These are phyloP conservation scores for Neoconidiobolus thromboides DNA, from an alignment of 371 early-diverging fungal genomes.

Conservation along the genomic window DNA sequence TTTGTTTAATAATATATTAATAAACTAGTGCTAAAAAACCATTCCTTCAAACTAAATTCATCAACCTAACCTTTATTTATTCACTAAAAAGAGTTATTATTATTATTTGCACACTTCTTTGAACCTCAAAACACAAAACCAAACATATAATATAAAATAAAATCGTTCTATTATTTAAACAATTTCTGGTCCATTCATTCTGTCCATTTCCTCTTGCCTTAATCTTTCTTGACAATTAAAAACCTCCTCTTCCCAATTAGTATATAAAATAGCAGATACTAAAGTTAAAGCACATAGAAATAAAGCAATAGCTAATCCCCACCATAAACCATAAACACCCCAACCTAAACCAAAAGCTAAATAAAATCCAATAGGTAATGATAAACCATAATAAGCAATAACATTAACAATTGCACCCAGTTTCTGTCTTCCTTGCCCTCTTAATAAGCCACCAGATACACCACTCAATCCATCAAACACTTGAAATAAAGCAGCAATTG, in stretches of 20 bases:
- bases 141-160: no score
- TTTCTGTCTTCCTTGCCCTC: constrained; percentile 50
- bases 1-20: no score
- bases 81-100: no score
- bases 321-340: constrained; percentile 48
- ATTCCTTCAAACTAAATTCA: no score
- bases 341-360: constrained; percentile 32
- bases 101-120: no score
- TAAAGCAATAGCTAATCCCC: constrained; percentile 29
- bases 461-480: constrained; percentile 41
- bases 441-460: constrained; percentile 47
- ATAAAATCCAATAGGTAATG: constrained; percentile 40
- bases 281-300: constrained; percentile 9
- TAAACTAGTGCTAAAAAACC: no score
- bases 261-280: constrained; percentile 37
- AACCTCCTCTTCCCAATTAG: constrained; percentile 29
- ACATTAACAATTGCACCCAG: constrained; percentile 46
- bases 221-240: constrained; percentile 16
- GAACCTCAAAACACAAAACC: no score
- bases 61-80: no score
- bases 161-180: no score
- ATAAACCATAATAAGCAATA: constrained; percentile 35
- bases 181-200: no score
- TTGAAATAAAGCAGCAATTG: constrained; percentile 65
- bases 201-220: not conserved